Base-by-base conservation (phyloP, 1,284 basidiomycete genomes). In the Gomphus sp. region DNA sequence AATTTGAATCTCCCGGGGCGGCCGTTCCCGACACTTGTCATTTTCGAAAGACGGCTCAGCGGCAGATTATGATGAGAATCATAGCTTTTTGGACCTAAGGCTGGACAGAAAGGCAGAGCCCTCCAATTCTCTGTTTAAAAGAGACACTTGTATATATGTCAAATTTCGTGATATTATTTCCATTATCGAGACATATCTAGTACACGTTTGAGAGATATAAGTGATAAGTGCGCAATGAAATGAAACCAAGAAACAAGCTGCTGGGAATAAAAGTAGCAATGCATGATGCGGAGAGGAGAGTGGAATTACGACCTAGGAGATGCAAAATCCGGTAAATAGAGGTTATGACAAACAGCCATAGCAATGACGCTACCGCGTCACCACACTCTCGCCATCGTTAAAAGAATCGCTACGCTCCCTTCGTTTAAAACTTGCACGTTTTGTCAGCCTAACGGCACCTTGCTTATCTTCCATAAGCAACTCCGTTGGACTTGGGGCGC, bases 401-500 rank as follows among this genome's bases (percentile, higher is more conserved):
- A 33, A 34, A 3, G 49, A 34, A 50, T 34, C 31, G 22, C 14
- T 50, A 31, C 49, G 54, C 34, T 71, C 68, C 67, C 78, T 77
- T 54, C 79, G 73, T 67, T 87, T 84, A 58, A 85, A 72, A 63
- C 83, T 87, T 47, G 85, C 85, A 53, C 85, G 77, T 69, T 89
- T 89, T 53, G 80, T 76, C 59, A 82, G 71, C 58, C 79, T 72
- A 52, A 78, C 70, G 47, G 76, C 79, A 1, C 84, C 85, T 57
- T 73, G 73, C 66, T 74, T 77, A 57, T 80, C 80, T 69, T 86
- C 80, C 68, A 80, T 83, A 55, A 74, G 68, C 55, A 87, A 71
- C 70, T 89, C 86, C 11, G 85, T 86, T 28, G 87, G 87, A 64
- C 86, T 89, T 48, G 85, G 80, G 3, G 78, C 78, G 18, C 87